Conservation (phyloP, 257 asterid species). For the Solanum medicagineum region DNA sequence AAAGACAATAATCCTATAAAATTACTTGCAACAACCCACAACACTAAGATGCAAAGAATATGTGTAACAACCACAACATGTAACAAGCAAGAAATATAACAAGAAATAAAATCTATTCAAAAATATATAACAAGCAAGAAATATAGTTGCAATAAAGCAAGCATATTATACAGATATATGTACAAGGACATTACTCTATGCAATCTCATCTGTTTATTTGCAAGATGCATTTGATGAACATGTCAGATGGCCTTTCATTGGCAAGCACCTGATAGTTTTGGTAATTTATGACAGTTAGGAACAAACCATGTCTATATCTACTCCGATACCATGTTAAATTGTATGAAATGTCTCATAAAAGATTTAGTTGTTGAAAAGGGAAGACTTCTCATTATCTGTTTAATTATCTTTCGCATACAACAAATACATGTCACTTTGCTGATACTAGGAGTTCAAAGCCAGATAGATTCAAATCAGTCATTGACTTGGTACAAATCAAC, state of each 20-base stretch:
- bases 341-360: not conserved
- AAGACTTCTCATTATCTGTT: not conserved
- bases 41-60: too few species aligned
- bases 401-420: not conserved
- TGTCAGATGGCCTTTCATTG: not conserved
- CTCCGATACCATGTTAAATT: not conserved
- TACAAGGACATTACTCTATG: not conserved
- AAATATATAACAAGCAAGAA: not conserved
- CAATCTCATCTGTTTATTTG: not conserved
- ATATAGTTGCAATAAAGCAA: not conserved
- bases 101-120: too few species aligned
- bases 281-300: not conserved
- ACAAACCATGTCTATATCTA: not conserved
- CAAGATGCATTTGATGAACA: not conserved
- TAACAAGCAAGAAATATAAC: too few species aligned
- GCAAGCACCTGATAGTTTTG: not conserved
- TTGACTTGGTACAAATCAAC: not conserved
- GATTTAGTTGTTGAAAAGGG: not conserved
- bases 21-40: too few species aligned
- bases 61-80: too few species aligned
- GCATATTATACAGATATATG: not conserved
- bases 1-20: too few species aligned
- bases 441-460: not conserved
- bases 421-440: not conserved
- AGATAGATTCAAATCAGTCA: not conserved